Evolutionary conservation across 495 filamentous ascomycete genomes (phyloP).

Genomic region (Copromyces sp.): DNA sequence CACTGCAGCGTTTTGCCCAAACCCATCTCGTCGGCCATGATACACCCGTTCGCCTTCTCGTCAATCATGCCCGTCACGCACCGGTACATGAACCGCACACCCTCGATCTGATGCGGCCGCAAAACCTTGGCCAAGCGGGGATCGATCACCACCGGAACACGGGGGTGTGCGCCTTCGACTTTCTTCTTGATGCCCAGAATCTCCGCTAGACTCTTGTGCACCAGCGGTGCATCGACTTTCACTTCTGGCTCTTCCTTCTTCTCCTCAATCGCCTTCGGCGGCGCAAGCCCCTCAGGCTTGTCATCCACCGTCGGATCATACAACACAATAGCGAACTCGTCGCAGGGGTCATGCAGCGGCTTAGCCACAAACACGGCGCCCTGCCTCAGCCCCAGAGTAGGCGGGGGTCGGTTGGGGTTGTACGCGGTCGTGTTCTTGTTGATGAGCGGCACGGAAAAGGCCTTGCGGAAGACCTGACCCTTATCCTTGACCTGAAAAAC

Average conservation of each 20-base stretch:
- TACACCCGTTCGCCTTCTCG: slow-evolving; percentile 88
- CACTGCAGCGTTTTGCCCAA: slow-evolving; percentile 81
- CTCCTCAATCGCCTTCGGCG: slow-evolving; percentile 39
- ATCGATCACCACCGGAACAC: slow-evolving; percentile 95
- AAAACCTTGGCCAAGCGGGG: slow-evolving; percentile 83
- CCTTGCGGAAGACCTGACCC: slow-evolving; percentile 62
- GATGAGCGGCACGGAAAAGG: slow-evolving; percentile 78
- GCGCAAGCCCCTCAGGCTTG: slow-evolving; percentile 42
- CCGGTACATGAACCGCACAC: slow-evolving; percentile 94
- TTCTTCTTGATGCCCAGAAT: slow-evolving; percentile 92
- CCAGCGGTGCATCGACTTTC: slow-evolving; percentile 66
- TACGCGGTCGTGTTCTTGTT: slow-evolving; percentile 68
- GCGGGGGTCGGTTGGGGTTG: slow-evolving; percentile 67
- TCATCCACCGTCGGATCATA: slow-evolving; percentile 94
- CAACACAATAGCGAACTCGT: slow-evolving; percentile 92
- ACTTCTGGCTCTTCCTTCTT: slow-evolving; percentile 39
- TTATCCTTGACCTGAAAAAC: slow-evolving; percentile 88
- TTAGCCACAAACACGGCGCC: slow-evolving; percentile 81
- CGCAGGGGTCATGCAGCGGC: slow-evolving; percentile 87
- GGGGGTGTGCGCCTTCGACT: slow-evolving; percentile 66
- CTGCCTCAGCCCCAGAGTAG: slow-evolving; percentile 74
- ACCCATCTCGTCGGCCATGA: slow-evolving; percentile 99
- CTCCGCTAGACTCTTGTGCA: slow-evolving; percentile 92
- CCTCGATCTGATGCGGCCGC: slow-evolving; percentile 94
- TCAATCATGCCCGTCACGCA: slow-evolving; percentile 93